Conservation (phyloP, 1,284 basidiomycete genomes). For the Anthracocystis panici-leucophaei region DNA sequence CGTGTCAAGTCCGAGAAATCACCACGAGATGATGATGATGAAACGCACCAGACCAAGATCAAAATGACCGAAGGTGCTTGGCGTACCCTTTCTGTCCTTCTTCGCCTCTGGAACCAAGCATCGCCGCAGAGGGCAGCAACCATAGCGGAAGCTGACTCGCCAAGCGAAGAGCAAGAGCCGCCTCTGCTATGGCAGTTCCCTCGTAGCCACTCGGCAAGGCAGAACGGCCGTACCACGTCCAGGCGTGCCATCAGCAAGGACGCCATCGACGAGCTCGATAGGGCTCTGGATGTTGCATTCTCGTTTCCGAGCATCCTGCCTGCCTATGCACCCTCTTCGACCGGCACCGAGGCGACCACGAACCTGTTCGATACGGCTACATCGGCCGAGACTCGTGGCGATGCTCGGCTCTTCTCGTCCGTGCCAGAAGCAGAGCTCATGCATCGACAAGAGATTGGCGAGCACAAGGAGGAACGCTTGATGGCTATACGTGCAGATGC, state of each 20-base stretch:
- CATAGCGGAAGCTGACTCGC: neutral
- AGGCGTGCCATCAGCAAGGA: neutral
- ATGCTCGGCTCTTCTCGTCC: conserved; percentile 22
- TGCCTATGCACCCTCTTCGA: conserved; percentile 12
- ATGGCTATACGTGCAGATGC: conserved; percentile 30
- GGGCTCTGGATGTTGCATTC: conserved; percentile 40
- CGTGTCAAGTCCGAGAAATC: neutral
- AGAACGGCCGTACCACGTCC: neutral
- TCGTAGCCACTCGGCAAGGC: conserved; percentile 6
- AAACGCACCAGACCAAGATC: conserved; percentile 1
- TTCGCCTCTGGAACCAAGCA: conserved; percentile 31
- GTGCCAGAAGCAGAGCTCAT: conserved; percentile 33
- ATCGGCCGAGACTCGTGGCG: conserved; percentile 9
- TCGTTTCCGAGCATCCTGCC: conserved; percentile 37
- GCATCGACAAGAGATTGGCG: conserved; percentile 24
- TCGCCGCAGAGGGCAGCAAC: neutral
- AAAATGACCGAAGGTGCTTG: conserved; percentile 44
- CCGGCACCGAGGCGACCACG: neutral
- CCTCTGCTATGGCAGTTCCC: conserved; percentile 45
- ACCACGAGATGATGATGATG: neutral
- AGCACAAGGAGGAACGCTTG: conserved; percentile 11
- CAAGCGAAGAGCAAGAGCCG: conserved; percentile 7
- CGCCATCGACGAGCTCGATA: conserved; percentile 25
- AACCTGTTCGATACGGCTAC: conserved; percentile 18
- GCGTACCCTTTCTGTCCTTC: conserved; percentile 36